phyloP scores from a whole-genome alignment of 768 basidiomycete genomes.

The Boletus rufocinnamomeus region DNA sequence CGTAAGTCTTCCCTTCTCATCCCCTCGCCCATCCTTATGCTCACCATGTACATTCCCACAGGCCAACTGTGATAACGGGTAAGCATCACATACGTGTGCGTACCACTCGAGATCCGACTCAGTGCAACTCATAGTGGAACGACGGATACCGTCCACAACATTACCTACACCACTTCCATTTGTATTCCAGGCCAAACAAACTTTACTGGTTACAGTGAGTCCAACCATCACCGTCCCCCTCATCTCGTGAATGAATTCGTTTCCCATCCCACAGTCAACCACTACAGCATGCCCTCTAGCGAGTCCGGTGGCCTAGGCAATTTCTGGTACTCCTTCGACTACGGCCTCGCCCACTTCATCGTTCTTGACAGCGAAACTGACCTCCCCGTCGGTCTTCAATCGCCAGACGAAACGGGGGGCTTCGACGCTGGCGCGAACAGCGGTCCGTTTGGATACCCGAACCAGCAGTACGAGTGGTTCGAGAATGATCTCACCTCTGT shows the following conservation, averaged over 20 bases:
- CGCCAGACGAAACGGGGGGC: conserved; percentile 27
- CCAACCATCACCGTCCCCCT: not conserved
- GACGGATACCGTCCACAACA: conserved; percentile 25
- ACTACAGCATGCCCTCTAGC: conserved; percentile 31
- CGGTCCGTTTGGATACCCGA: conserved; percentile 31
- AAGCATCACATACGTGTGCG: conserved; percentile 1
- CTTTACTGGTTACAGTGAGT: conserved; percentile 34
- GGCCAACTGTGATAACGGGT: conserved; percentile 35
- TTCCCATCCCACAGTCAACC: conserved; percentile 21
- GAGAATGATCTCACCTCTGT: conserved; percentile 28
- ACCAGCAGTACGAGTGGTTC: conserved; percentile 32
- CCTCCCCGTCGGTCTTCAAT: conserved; percentile 26
- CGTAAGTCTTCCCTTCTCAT: conserved; percentile 1
- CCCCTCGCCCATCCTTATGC: not conserved
- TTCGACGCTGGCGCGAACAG: conserved; percentile 22
- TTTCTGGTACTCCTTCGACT: conserved; percentile 36
- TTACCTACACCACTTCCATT: conserved; percentile 30
- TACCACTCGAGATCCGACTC: not conserved
- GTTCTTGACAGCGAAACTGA: conserved; percentile 28
- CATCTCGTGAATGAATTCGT: not conserved
- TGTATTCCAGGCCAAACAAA: conserved; percentile 29
- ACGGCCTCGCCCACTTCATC: conserved; percentile 33
- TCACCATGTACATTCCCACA: not conserved
- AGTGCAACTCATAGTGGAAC: conserved; percentile 20
- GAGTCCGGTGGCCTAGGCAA: conserved; percentile 30